Conservation (phyloP, 2,329 filamentous ascomycete genomes). For the Claviceps pusilla region DNA sequence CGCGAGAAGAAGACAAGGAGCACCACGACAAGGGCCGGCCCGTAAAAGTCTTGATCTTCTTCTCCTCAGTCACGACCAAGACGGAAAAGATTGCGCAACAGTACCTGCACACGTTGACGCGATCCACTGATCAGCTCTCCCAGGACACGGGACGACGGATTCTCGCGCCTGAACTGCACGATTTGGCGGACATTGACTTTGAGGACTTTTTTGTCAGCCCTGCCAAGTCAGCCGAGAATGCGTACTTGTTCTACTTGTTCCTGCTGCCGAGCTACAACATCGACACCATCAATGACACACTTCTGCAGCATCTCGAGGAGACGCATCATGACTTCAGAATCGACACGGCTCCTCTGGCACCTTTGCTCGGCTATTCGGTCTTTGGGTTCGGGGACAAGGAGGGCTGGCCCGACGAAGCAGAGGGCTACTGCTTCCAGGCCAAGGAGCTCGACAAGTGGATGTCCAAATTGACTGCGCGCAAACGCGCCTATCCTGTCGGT, state of each 20-base stretch:
- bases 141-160: constrained; percentile 24
- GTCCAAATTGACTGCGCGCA: constrained; percentile 79
- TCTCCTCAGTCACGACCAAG: constrained; percentile 71
- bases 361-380: constrained; percentile 72
- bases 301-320: constrained; percentile 75
- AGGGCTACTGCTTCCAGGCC: constrained; percentile 87
- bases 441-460: constrained; percentile 89
- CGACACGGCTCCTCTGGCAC: constrained; percentile 67
- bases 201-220: constrained; percentile 81
- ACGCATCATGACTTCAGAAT: constrained; percentile 96
- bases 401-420: constrained; percentile 79
- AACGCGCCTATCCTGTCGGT: constrained; percentile 76
- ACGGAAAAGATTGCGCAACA: constrained; percentile 59
- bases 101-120: constrained; percentile 41
- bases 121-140: constrained; percentile 35
- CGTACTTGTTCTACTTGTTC: constrained; percentile 66
- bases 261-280: constrained; percentile 89
- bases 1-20: constrained; percentile 12
- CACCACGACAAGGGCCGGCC: constrained; percentile 23
- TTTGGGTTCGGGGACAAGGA: constrained; percentile 88
- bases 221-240: constrained; percentile 43
- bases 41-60: constrained; percentile 70
- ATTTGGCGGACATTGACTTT: constrained; percentile 76
- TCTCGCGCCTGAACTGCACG: constrained; percentile 49
- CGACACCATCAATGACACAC: constrained; percentile 76